Percentiles rank a stretch among this genome's conserved stretches.
These are phyloP conservation scores for Laburnicola sp. DNA, from an alignment of 2,329 filamentous ascomycete species.

Conservation along the genomic window DNA sequence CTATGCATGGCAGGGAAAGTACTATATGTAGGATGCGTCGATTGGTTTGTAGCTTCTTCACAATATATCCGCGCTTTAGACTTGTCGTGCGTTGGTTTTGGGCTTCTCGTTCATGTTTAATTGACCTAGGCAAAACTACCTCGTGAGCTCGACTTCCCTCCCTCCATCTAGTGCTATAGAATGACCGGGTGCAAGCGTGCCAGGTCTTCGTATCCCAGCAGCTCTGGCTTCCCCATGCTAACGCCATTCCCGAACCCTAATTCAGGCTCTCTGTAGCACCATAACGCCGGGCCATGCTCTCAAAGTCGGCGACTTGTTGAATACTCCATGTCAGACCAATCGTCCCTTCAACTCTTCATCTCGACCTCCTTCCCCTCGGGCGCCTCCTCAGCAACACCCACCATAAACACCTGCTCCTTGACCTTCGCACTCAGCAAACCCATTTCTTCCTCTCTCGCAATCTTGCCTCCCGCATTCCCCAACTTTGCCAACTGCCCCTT, in stretches of 20 bases:
- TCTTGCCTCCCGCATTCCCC: constrained; percentile 62
- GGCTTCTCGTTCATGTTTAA: neutral
- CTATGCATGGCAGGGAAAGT: neutral
- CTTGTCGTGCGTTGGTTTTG: neutral
- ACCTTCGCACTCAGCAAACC: constrained; percentile 65
- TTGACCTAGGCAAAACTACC: neutral
- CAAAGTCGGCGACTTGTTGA: neutral
- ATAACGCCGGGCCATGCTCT: constrained; percentile 11
- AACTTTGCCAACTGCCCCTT: constrained; percentile 60
- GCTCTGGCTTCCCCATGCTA: neutral
- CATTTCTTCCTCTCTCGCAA: constrained; percentile 65
- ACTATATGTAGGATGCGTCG: constrained; percentile 1
- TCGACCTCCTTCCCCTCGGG: constrained; percentile 26
- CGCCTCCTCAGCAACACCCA: constrained; percentile 8
- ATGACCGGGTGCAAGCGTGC: neutral
- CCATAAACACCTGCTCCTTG: constrained; percentile 63
- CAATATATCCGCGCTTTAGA: constrained; percentile 3
- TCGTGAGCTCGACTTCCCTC: no score
- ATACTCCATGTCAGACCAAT: neutral
- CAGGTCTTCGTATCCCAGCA: neutral
- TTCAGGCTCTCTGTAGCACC: constrained; percentile 6
- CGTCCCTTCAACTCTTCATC: constrained; percentile 33
- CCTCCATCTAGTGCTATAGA: neutral
- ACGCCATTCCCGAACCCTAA: constrained; percentile 1
- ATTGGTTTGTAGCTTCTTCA: neutral